Conservation (phyloP, 495 filamentous ascomycete species). For the Elaphomyces granulatus region DNA sequence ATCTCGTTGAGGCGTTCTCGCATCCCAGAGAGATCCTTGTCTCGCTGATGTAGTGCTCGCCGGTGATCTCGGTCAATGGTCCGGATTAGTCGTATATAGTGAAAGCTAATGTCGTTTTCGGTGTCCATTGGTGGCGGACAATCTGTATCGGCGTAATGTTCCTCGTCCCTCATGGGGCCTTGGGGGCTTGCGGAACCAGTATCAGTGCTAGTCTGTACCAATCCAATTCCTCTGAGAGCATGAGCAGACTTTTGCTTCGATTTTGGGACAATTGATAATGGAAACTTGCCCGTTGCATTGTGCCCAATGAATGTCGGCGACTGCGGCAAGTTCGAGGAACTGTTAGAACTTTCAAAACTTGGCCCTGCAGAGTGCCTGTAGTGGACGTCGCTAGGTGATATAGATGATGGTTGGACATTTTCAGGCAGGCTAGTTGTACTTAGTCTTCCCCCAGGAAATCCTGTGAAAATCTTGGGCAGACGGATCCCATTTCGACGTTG, state of each 20-base stretch:
- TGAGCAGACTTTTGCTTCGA: too few relatives aligned
- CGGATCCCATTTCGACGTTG: conserved; percentile 1
- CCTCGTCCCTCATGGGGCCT: conserved; percentile 3
- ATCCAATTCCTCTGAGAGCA: too few relatives aligned
- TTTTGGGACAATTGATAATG: too few relatives aligned
- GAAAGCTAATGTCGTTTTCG: conserved; percentile 12
- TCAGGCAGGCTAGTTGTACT: conserved; percentile 7
- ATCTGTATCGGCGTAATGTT: background rate
- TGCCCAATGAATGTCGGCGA: conserved; percentile 3
- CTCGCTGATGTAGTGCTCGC: conserved; percentile 9
- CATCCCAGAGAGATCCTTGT: conserved; percentile 10
- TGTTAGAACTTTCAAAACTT: background rate
- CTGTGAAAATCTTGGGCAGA: conserved; percentile 1
- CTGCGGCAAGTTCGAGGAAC: background rate
- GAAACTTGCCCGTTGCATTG: conserved; percentile 2
- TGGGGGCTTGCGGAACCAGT: background rate
- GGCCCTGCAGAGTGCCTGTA: background rate
- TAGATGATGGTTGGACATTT: conserved; percentile 12
- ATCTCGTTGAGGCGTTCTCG: conserved; percentile 10
- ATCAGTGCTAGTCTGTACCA: background rate
- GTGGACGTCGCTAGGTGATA: too few relatives aligned
- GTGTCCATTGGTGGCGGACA: conserved; percentile 8
- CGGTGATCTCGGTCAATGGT: conserved; percentile 14
- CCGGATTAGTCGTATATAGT: conserved; percentile 16
- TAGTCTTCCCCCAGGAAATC: background rate